phyloP scores from a whole-genome alignment of 1,139 yeast species.

The Hyphopichia khmerensis region DNA sequence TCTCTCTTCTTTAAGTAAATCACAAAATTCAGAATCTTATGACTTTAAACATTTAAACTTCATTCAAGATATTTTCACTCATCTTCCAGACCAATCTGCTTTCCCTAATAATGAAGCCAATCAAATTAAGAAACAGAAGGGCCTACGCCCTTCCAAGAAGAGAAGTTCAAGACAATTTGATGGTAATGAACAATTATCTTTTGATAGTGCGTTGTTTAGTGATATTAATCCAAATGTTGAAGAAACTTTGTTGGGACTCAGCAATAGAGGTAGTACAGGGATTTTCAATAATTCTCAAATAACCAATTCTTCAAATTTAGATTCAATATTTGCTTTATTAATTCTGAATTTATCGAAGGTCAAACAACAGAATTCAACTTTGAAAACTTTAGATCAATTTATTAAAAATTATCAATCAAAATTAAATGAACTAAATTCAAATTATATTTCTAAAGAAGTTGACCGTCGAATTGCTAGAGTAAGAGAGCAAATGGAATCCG shows the following conservation, averaged over 20 bases:
- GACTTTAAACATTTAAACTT: constrained; percentile 46
- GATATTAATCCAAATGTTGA: constrained; percentile 66
- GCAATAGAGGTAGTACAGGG: constrained; percentile 57
- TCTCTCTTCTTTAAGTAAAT: neutral
- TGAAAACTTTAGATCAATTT: constrained; percentile 31
- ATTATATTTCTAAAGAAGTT: constrained; percentile 24
- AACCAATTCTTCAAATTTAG: constrained; percentile 54
- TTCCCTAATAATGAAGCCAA: neutral
- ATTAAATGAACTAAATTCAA: constrained; percentile 28
- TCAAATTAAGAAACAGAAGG: constrained; percentile 5
- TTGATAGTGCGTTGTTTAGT: constrained; percentile 79
- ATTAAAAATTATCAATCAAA: constrained; percentile 26
- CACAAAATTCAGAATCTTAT: constrained; percentile 14
- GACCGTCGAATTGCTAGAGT: constrained; percentile 5
- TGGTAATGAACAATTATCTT: constrained; percentile 18
- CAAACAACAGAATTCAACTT: constrained; percentile 37
- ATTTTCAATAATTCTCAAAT: constrained; percentile 63
- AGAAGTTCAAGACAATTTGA: neutral
- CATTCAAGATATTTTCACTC: constrained; percentile 37
- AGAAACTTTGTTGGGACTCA: constrained; percentile 56
- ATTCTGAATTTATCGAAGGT: constrained; percentile 29
- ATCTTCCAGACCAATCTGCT: constrained; percentile 8
- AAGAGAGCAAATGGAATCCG: neutral
- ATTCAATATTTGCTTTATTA: constrained; percentile 29
- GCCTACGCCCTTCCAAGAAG: neutral